Base-by-base conservation (phyloP, 371 early-diverging fungal genomes). In the Lichtheimia hyalospora region DNA sequence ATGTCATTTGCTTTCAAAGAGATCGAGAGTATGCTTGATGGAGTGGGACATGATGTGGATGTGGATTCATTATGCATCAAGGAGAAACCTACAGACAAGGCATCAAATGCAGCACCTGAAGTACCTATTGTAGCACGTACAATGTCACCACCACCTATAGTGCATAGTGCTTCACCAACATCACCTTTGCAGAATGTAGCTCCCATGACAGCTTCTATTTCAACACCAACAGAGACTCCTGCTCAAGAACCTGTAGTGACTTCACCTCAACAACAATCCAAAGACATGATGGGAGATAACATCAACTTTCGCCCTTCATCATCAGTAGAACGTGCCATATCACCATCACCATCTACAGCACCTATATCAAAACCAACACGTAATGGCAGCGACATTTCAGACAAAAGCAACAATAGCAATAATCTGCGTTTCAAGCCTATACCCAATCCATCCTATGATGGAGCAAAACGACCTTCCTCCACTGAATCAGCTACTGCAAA, bases 1-100 rank as follows among this genome's bases (percentile, higher is more conserved):
- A 60, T 64, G 25, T 54, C 60, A 2, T 51, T 39, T 48, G 65
- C 60, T 4, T 64, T 64, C 39, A 54, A 60, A 25, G 65, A 64
- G 41, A 54, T 64, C 15, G 65, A 60, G 18, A 60, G 43, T 34
- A 64, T 64, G 60, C 52, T 64, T 6, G 50, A 50, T 34, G 55
- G 27, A 3, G 65, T 63, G n/a, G 55, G 61, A 2, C 25, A 53
- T 14, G 20, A 27, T 3, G 42, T 52, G 5, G 59, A 52, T 40
- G 41, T 34, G 5, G 34, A 34, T 8, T 34, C 34, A 34, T 34
- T 34, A 34, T 4, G 34, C 34, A 34, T 34, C 6, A 34, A 34
- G 2, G 34, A 34, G 10, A 34, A 34, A 10, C 34, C 34, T 2
- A 34, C 34, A 2, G 12, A 55, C 42, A 7, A 55, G 42, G 25